Base-by-base conservation (phyloP, 805 yeast genomes). In the Saccharomycopsis oosterbeekiorum region DNA sequence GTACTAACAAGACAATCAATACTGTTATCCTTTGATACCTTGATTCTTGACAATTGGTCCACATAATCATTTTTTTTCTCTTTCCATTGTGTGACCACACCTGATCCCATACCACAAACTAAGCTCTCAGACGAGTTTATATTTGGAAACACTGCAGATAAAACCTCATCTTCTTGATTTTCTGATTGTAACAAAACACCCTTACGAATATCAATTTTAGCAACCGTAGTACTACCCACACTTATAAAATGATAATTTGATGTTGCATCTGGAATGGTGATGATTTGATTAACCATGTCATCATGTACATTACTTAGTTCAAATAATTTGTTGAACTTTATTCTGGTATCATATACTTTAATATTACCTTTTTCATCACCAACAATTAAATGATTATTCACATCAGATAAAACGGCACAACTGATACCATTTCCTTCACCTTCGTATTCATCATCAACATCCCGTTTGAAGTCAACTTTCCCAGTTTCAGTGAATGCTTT, bases 151-250 rank as follows among this genome's bases (percentile, higher is more conserved):
- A 88, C 76, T 67, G 89, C 86, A 60, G 91, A 79, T 53, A 93
- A 73, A n/a, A 93, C 74, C 70, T 93, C 99, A 69, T 93, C 98
- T 66, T 88, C 97, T 74, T 93, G 99, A 70, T 90, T 92, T 65
- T 92, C 98, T 42, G 92, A 84, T 47, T 80, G 79, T 2, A 81
- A 73, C 1, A 86, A 71, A 1, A 84, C 78, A 4, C 88, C 88
- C 67, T 86, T 88, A 56, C 97, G 76, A 2, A 86, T 77, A 71
- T 93, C 97, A 68, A 92, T 78, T 62, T 85, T 86, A 0, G 90
- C 80, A 53, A 93, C 74, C 0, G 92, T 86, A 2, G 96, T 88
- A 11, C 93, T 85, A 1, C 97, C 97, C 34, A 87, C 77, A 0
- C 94, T 82, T 26, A 91, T 77, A 67, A 83, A 89, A 69, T 87